Evolutionary conservation across 805 yeast genomes (phyloP).

Genomic region (Ogataea pilisensis): DNA sequence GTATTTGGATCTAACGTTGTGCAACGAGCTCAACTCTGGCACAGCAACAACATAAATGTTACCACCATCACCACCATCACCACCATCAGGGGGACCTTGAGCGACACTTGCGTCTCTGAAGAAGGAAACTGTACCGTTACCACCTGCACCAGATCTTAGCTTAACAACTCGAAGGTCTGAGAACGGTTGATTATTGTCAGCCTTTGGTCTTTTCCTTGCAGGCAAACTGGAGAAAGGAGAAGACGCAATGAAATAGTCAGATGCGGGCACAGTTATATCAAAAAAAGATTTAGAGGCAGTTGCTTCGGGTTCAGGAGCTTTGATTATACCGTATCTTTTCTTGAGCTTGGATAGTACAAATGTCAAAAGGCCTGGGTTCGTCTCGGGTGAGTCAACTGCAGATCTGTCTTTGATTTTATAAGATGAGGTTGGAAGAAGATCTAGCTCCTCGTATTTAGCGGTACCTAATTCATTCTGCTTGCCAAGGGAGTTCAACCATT

Average conservation of each 20-base stretch:
- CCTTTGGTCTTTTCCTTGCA: conserved; percentile 38
- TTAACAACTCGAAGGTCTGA: conserved; percentile 67
- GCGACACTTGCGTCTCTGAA: conserved; percentile 80
- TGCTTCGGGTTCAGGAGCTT: conserved; percentile 6
- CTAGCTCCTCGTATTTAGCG: conserved; percentile 7
- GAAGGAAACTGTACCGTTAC: conserved; percentile 83
- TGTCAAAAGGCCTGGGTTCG: conserved; percentile 10
- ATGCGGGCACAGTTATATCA: conserved; percentile 27
- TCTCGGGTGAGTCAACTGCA: conserved; percentile 18
- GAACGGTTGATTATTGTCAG: conserved; percentile 40
- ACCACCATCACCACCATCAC: conserved; percentile 97
- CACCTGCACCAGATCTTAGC: conserved; percentile 78
- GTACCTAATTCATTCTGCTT: neutral
- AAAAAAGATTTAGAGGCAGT: conserved; percentile 18
- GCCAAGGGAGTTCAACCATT: conserved; percentile 26
- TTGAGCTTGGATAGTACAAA: conserved; percentile 13
- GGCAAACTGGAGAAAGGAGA: conserved; percentile 37
- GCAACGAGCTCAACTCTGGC: conserved; percentile 65
- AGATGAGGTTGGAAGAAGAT: conserved; percentile 15
- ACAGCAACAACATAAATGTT: conserved; percentile 78
- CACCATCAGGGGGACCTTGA: conserved; percentile 97
- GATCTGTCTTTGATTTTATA: conserved; percentile 17
- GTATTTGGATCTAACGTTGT: conserved; percentile 62
- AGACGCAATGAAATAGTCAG: conserved; percentile 30
- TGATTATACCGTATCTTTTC: conserved; percentile 11